Evolutionary conservation across 2,329 filamentous ascomycete genomes (phyloP).

Genomic region (Calonectria multiphialidica): DNA sequence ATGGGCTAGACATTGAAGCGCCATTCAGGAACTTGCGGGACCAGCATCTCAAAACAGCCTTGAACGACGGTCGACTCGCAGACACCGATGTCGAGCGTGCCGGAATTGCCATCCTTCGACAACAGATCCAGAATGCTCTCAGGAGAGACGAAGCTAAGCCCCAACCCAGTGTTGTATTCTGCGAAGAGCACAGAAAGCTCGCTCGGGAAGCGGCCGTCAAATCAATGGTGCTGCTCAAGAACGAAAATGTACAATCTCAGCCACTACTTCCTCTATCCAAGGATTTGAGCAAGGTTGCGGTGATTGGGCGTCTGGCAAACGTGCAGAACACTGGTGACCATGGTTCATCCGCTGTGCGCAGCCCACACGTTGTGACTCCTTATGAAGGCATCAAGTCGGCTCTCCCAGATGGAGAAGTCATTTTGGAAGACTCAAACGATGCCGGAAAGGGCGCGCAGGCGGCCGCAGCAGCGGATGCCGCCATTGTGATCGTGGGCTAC

Average conservation of each 20-base stretch:
- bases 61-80: neutral
- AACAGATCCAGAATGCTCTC: conserved; percentile 17
- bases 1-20: conserved; percentile 37
- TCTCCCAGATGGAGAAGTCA: conserved; percentile 5
- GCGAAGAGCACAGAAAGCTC: conserved; percentile 29
- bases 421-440: conserved; percentile 5
- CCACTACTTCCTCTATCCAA: conserved; percentile 5
- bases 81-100: conserved; percentile 21
- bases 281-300: conserved; percentile 13
- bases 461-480: conserved; percentile 22
- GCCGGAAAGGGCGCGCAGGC: neutral
- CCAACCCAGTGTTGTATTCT: conserved; percentile 27
- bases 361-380: conserved; percentile 21
- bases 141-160: neutral
- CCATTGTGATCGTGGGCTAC: conserved; percentile 34
- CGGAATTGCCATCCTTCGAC: conserved; percentile 14
- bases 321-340: conserved; percentile 32
- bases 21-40: conserved; percentile 31
- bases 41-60: neutral
- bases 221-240: conserved; percentile 39
- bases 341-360: conserved; percentile 32
- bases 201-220: conserved; percentile 28
- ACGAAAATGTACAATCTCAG: neutral
- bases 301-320: conserved; percentile 35
- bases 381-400: conserved; percentile 29